A percentile compares a stretch with the other conserved stretches of the same genome.
Conservation (phyloP, 306 rosid genomes). For the Ormosia emarginata region DNA sequence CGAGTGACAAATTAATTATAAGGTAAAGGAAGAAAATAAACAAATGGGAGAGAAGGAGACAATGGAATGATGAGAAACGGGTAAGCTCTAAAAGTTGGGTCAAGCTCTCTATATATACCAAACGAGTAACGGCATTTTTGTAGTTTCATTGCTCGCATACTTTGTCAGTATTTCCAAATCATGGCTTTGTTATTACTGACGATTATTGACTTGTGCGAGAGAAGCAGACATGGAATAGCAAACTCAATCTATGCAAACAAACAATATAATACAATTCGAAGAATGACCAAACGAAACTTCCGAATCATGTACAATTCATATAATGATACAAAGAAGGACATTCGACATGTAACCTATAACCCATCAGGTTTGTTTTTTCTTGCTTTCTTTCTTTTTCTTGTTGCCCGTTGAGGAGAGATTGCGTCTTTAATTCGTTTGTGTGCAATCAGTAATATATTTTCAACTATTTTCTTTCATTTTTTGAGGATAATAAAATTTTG, state of each 20-base stretch:
- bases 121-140: conserved; percentile 40
- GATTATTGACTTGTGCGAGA: conserved; percentile 23
- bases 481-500: background rate
- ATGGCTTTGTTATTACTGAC: conserved; percentile 44
- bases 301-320: conserved; percentile 28
- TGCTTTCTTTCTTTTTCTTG: background rate
- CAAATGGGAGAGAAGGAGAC: conserved; percentile 19
- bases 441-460: background rate
- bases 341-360: conserved; percentile 11
- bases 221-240: conserved; percentile 37
- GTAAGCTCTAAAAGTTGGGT: conserved; percentile 29
- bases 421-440: background rate
- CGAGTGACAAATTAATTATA: background rate
- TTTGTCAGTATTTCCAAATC: conserved; percentile 51
- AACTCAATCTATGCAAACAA: conserved; percentile 21
- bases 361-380: conserved; percentile 2
- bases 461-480: background rate
- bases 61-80: conserved; percentile 33
- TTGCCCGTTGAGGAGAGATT: background rate
- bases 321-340: conserved; percentile 29
- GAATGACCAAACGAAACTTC: conserved; percentile 44
- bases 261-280: conserved; percentile 28
- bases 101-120: background rate
- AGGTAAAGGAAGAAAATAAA: background rate
- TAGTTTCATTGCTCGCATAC: conserved; percentile 36